Evolutionary conservation across 345 rosid genomes (phyloP).

Genomic region (Camelina neglecta): DNA sequence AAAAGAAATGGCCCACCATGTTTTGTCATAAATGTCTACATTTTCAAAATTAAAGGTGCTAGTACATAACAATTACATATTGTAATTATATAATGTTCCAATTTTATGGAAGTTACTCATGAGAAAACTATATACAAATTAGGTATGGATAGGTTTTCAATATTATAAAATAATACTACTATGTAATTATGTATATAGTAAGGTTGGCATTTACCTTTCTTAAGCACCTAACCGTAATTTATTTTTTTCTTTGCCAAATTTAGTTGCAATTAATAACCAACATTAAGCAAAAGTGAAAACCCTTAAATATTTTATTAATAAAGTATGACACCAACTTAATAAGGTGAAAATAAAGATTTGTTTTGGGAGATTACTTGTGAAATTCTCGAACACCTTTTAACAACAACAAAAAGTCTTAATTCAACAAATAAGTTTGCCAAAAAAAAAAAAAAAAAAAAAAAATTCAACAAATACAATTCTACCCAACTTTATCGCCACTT

Average conservation of each 20-base stretch:
- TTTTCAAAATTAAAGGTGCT: conserved; percentile 37
- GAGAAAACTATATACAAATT: conserved; percentile 17
- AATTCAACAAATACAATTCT: neutral
- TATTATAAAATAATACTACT: neutral
- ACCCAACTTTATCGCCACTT: neutral
- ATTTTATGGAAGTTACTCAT: conserved; percentile 12
- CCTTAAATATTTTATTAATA: conserved; percentile 11
- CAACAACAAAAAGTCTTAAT: neutral
- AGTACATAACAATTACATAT: conserved; percentile 27
- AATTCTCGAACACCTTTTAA: neutral
- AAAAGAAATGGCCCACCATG: conserved; percentile 40
- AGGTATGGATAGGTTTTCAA: neutral
- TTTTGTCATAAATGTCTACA: conserved; percentile 39
- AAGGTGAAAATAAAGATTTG: conserved; percentile 13
- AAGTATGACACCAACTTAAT: conserved; percentile 26
- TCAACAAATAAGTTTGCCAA: no score
- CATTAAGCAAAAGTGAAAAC: neutral
- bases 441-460: no score
- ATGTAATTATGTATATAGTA: conserved; percentile 23
- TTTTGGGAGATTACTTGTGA: conserved; percentile 8
- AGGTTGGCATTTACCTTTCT: conserved; percentile 37
- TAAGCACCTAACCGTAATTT: conserved; percentile 31
- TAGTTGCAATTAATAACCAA: no score
- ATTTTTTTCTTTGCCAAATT: no score
- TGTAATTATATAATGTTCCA: conserved; percentile 1